Percentiles rank a stretch among this genome's conserved stretches.
Conservation (phyloP, 176 grass and related monocot species). For the Pontederia crassipes region DNA sequence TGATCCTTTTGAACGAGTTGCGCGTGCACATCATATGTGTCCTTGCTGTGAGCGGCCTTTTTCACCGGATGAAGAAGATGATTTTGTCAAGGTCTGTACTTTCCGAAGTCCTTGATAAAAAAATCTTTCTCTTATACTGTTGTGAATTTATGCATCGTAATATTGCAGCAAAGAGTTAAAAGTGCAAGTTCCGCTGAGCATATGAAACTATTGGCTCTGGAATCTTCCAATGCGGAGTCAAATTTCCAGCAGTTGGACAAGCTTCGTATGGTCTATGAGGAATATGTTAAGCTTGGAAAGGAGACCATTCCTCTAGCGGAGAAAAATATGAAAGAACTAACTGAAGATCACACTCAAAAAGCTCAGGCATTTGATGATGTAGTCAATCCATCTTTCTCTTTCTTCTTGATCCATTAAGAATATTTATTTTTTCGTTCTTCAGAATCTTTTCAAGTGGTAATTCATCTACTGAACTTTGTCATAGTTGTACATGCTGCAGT, state of each 20-base stretch:
- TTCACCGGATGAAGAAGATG: conserved; percentile 79
- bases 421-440: conserved; percentile 1
- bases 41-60: conserved; percentile 88
- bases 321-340: conserved; percentile 64
- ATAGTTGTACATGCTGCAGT: no score
- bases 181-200: conserved; percentile 46
- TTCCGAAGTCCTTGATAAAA: conserved; percentile 8
- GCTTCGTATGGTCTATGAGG: conserved; percentile 59
- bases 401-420: conserved; percentile 4
- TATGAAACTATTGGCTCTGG: conserved; percentile 48
- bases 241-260: conserved; percentile 76
- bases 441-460: neutral
- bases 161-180: conserved; percentile 76
- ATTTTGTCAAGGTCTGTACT: conserved; percentile 52
- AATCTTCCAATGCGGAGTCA: conserved; percentile 51
- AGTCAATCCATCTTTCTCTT: conserved; percentile 4
- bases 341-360: conserved; percentile 60
- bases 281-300: conserved; percentile 57
- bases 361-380: conserved; percentile 67
- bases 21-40: conserved; percentile 65
- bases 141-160: conserved; percentile 16
- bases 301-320: conserved; percentile 69
- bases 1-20: conserved; percentile 72
- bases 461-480: no score
- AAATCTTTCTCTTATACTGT: neutral